Percentiles rank a stretch among this genome's conserved stretches.
Evolutionary conservation across 371 early-diverging fungal genomes (phyloP).

Genomic region (Syncephalis plumigaleata): DNA sequence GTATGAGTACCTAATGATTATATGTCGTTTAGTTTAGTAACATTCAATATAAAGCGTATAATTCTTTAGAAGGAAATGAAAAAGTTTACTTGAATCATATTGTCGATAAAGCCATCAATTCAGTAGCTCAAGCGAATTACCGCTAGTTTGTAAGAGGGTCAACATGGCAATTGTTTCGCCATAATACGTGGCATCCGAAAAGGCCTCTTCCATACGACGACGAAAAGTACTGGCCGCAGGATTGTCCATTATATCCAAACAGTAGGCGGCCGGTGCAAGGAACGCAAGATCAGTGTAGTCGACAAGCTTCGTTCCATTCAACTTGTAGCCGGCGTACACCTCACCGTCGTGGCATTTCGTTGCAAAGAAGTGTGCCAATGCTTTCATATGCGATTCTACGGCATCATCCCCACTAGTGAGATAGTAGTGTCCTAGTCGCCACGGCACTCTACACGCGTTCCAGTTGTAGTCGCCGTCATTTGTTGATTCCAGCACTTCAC

Average conservation of each 20-base stretch:
- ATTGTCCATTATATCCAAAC: conserved; percentile 34
- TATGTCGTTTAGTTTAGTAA: too few species aligned
- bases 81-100: too few species aligned
- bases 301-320: conserved; percentile 24
- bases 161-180: conserved; percentile 41
- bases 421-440: conserved; percentile 39
- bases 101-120: too few species aligned
- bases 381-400: conserved; percentile 23
- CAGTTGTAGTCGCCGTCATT: conserved; percentile 30
- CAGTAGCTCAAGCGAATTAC: too few species aligned
- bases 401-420: conserved; percentile 30
- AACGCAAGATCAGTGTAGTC: conserved; percentile 37
- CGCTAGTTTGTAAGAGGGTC: conserved; percentile 25
- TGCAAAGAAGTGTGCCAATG: conserved; percentile 35
- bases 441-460: conserved; percentile 30
- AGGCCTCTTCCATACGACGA: conserved; percentile 27
- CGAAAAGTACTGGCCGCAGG: conserved; percentile 16
- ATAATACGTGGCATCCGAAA: conserved; percentile 31
- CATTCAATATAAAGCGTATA: too few species aligned
- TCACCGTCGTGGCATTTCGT: conserved; percentile 13
- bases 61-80: too few species aligned
- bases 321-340: conserved; percentile 31
- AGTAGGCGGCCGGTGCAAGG: conserved; percentile 33
- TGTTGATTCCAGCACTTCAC: conserved; percentile 12
- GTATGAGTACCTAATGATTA: too few species aligned